Conservation (phyloP, 2,329 filamentous ascomycete species). For the Cucurbitaria berberidis region DNA sequence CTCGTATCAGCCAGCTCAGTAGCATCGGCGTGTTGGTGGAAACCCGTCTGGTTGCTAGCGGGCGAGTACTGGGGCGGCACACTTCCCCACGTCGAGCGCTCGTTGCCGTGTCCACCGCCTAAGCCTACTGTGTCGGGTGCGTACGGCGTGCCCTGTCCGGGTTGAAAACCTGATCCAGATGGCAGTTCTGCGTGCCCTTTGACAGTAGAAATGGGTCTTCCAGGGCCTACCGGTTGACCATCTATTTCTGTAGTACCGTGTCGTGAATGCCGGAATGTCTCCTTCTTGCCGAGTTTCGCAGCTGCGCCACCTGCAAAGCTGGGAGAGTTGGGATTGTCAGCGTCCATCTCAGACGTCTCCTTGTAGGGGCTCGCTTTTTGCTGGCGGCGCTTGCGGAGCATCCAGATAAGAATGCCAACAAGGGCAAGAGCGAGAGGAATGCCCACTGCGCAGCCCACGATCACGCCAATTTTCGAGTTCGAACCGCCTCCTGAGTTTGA, state of each 20-base stretch:
- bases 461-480: conserved; percentile 35
- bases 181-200: conserved; percentile 40
- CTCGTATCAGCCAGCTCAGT: conserved; percentile 28
- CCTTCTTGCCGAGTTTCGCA: conserved; percentile 29
- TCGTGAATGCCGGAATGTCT: conserved; percentile 21
- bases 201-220: conserved; percentile 33
- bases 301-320: conserved; percentile 32
- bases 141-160: conserved; percentile 29
- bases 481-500: conserved; percentile 12
- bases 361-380: conserved; percentile 28
- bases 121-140: conserved; percentile 40
- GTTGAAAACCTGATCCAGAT: conserved; percentile 34
- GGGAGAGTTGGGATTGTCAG: conserved; percentile 16
- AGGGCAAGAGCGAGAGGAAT: conserved; percentile 44
- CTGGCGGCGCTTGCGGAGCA: conserved; percentile 39
- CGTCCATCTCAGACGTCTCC: conserved; percentile 19
- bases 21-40: conserved; percentile 12
- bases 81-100: conserved; percentile 33
- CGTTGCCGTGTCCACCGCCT: conserved; percentile 34
- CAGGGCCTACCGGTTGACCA: conserved; percentile 36
- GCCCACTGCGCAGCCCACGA: conserved; percentile 46
- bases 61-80: conserved; percentile 42
- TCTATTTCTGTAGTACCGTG: conserved; percentile 37
- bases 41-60: conserved; percentile 15
- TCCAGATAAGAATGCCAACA: conserved; percentile 39